These are phyloP conservation scores for Blastocystis sp. DNA, from an alignment of 352 stramenopile genomes.

Conservation along the genomic window DNA sequence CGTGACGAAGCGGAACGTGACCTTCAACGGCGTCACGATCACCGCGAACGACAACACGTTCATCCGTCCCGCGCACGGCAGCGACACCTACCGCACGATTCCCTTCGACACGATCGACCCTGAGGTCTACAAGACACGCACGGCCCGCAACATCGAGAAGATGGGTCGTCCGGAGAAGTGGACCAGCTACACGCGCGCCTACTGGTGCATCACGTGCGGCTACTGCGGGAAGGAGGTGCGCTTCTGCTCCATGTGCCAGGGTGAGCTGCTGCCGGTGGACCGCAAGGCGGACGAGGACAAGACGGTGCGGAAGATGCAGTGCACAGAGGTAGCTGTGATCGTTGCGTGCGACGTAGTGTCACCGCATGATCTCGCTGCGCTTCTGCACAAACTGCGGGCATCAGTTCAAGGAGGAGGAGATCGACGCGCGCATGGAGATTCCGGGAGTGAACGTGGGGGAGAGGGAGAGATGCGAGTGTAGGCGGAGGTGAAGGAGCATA, in stretches of 20 bases:
- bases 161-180: constrained; percentile 23
- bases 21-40: constrained; percentile 40
- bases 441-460: constrained; percentile 7
- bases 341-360: no score
- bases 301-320: constrained; percentile 44
- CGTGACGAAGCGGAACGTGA: constrained; percentile 33
- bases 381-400: constrained; percentile 49
- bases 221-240: constrained; percentile 50
- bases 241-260: constrained; percentile 54
- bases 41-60: constrained; percentile 51
- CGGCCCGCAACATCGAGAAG: constrained; percentile 1
- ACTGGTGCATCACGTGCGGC: constrained; percentile 52
- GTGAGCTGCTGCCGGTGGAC: constrained; percentile 48
- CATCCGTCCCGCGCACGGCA: not conserved
- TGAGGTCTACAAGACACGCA: constrained; percentile 42
- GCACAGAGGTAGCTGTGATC: no score
- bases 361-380: constrained; percentile 38
- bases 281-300: not conserved
- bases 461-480: not conserved
- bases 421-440: constrained; percentile 52
- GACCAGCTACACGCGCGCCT: constrained; percentile 16
- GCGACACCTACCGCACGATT: constrained; percentile 29
- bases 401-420: constrained; percentile 44
- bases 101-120: constrained; percentile 47
- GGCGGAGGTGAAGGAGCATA: constrained; percentile 27